Evolutionary conservation across 163 green algal species (phyloP), one percentile per base, ranked within the genome.

Genomic region (Scenedesmus sp.): DNA sequence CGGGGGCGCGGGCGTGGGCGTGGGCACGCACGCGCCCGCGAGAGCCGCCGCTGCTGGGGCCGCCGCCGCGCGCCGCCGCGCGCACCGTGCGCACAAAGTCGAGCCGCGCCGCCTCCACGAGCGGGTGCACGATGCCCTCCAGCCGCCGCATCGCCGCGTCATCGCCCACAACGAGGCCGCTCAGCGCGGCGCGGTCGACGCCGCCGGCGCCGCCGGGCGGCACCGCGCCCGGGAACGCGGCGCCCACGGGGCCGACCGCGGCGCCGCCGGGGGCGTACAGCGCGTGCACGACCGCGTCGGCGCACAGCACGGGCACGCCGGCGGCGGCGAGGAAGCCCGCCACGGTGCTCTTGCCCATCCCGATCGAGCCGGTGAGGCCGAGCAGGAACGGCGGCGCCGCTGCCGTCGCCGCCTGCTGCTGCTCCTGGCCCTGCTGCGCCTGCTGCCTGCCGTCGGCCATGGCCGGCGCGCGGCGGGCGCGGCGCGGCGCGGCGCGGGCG

Each of bases 71-170:
- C 39, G 39, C 39, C 6, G 39, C 39, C 6, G 39, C 39, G 7
- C 39, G 6, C 60, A 86, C 67, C 44, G 82, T 29, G 36, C 77
- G 15, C 17, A 93, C 39, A 60, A 90, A 91, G 0, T 66, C 57
- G 4, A 72, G 10, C 0, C 86, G 75, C 47, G 84, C 72, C 22
- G 34, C 29, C 0, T 82, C 78, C 42, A 97, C 93, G 10, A 97
- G 75, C 13, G 93, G 92, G 80, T 97, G 93, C 50, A 97, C 91
- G 3, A 93, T 79, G 2, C 28, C 69, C 74, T 97, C 93, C 33
- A 97, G 81, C 66, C 71, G 36, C 28, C 79, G 79, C 73, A 96
- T 90, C 4, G 87, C 87, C 15, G 72, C 83, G 44, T 85, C 74
- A 34, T 93, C 82, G 3, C 89, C 88, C 5, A 94, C 57, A 11